Evolutionary conservation across 495 filamentous ascomycete species (phyloP).

Genomic region (Penicillium psychrofluorescens): DNA sequence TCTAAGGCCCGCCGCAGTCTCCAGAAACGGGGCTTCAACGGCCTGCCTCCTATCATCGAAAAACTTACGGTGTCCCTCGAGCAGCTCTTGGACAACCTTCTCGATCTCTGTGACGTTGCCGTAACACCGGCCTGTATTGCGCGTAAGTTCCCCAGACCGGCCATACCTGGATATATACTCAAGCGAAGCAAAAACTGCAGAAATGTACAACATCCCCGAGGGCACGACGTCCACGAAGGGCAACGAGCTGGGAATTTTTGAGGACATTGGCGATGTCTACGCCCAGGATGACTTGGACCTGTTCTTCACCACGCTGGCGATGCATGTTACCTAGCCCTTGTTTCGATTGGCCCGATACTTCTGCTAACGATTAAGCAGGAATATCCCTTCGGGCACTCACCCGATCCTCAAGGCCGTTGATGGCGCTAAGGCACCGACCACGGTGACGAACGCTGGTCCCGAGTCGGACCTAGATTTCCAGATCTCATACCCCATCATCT

Average conservation of each 20-base stretch:
- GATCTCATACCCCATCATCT: constrained; percentile 44
- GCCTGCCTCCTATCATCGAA: constrained; percentile 14
- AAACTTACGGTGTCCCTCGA: constrained; percentile 28
- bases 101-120: constrained; percentile 15
- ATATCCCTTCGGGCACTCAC: constrained; percentile 31
- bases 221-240: constrained; percentile 25
- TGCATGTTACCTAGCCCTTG: constrained; percentile 4
- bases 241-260: constrained; percentile 40
- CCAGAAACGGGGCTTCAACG: constrained; percentile 10
- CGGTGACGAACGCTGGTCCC: constrained; percentile 20
- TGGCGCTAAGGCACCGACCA: constrained; percentile 29
- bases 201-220: constrained; percentile 37
- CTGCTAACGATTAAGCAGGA: constrained; percentile 4
- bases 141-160: constrained; percentile 2
- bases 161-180: neutral
- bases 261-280: constrained; percentile 34
- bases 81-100: constrained; percentile 6
- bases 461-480: constrained; percentile 49
- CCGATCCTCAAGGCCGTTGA: constrained; percentile 37
- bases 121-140: constrained; percentile 28
- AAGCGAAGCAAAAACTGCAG: constrained; percentile 5
- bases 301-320: constrained; percentile 43
- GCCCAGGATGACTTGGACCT: constrained; percentile 50
- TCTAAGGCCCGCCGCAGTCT: neutral
- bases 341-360: neutral